A percentile compares a stretch with the other conserved stretches of the same genome.
Evolutionary conservation across 2,329 filamentous ascomycete species (phyloP).

Genomic region (Fusarium begoniae): DNA sequence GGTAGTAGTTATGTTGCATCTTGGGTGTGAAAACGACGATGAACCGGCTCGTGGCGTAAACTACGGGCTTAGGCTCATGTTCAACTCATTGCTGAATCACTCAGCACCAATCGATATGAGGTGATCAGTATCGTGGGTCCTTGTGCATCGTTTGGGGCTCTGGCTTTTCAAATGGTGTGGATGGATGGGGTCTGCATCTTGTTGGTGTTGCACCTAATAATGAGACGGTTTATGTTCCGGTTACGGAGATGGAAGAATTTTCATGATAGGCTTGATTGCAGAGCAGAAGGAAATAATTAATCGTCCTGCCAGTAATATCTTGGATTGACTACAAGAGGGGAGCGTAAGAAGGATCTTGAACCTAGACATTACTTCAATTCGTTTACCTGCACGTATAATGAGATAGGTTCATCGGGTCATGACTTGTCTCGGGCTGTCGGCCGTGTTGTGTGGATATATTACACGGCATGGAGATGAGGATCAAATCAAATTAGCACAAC

Average conservation of each 20-base stretch:
- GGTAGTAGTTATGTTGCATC: neutral
- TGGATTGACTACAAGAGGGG: neutral
- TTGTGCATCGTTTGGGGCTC: neutral
- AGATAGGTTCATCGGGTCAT: conserved; percentile 6
- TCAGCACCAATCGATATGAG: conserved; percentile 40
- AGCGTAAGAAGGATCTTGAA: neutral
- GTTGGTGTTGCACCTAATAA: neutral
- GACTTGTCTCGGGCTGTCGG: conserved; percentile 10
- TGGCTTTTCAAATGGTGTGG: conserved; percentile 15
- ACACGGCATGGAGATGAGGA: neutral
- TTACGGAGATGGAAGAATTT: neutral
- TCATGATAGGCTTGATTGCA: neutral
- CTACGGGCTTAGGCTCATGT: neutral
- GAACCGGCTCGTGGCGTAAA: neutral
- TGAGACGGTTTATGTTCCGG: conserved; percentile 11
- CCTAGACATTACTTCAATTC: neutral
- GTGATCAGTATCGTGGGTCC: conserved; percentile 37
- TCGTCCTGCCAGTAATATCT: too few species aligned
- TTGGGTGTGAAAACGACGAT: neutral
- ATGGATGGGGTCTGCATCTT: conserved; percentile 17
- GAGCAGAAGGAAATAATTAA: neutral
- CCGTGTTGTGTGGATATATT: conserved; percentile 13
- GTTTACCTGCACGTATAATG: neutral
- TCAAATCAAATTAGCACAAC: conserved; percentile 18
- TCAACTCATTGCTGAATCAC: neutral